A percentile compares a stretch with the other conserved stretches of the same genome.
Conservation (phyloP, 768 basidiomycete genomes). For the Tulasnella sp. region DNA sequence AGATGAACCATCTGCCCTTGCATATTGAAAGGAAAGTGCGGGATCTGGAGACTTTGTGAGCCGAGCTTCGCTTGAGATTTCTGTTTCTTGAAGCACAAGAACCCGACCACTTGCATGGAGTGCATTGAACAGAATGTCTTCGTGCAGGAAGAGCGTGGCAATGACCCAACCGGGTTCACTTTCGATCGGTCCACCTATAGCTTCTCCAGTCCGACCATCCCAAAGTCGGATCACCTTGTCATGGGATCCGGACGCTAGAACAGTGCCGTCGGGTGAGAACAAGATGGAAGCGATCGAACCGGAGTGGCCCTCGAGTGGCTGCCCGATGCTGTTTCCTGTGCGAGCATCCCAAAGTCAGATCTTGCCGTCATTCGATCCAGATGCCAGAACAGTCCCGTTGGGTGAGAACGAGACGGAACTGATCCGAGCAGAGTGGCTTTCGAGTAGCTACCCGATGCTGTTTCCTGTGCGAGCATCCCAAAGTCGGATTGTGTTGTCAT, state of each 20-base stretch:
- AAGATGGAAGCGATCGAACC: neutral
- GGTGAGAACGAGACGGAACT: constrained; percentile 5
- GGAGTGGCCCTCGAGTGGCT: neutral
- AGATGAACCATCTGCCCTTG: too few species aligned
- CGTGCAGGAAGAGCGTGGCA: too few species aligned
- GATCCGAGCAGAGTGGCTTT: neutral
- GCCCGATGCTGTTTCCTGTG: neutral
- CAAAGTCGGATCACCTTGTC: neutral
- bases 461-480: neutral
- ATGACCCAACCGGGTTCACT: too few species aligned
- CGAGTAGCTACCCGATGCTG: neutral
- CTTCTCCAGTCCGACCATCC: neutral
- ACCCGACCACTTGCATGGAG: too few species aligned
- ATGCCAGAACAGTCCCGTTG: neutral
- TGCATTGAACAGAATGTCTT: too few species aligned
- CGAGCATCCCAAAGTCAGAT: neutral
- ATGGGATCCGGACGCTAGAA: neutral
- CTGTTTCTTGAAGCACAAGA: too few species aligned
- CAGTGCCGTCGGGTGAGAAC: neutral
- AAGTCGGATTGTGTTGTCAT: neutral
- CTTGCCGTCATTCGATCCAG: constrained; percentile 1
- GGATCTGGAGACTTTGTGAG: too few species aligned
- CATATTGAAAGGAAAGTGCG: too few species aligned
- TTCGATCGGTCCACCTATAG: neutral
- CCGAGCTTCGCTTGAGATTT: too few species aligned